Base-by-base conservation (phyloP, 2,329 filamentous ascomycete species). In the Berkeleyomyces basicola region DNA sequence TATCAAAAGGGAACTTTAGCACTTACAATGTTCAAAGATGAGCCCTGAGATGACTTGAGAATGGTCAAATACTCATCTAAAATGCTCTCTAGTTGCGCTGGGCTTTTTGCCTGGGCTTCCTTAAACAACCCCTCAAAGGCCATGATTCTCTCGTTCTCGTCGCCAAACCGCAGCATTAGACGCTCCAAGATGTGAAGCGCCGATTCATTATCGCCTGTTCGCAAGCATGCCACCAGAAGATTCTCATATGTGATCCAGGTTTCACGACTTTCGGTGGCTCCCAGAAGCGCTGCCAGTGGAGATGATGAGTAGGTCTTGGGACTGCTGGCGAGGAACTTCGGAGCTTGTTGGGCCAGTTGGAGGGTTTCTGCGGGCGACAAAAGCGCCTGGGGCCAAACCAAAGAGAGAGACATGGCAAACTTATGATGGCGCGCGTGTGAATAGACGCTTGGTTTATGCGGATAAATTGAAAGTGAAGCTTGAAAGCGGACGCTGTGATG, bases 241-340 rank as follows among this genome's bases (percentile, higher is more conserved):
- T 95, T 93, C 75, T 97, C 92, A 73, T 93, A 88, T 51, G 82
- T 83, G 14, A 81, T 81, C 90, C 92, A 97, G 70, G 88, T 79
- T 67, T 95, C 90, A 62, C 87, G 79, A 0, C 84, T 85, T 71
- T 96, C 91, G 39, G 79, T 72, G 1, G 79, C 73, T 0, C 79
- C 76, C 68, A 83, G 78, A 3, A 85, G 71, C 7, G 79, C 79
- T 36, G 71, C 69, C 7, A 85, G 68, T 2, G 79, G 75, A 40
- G 81, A 82, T n/a, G 77, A 74, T 4, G 79, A 80, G 64, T 81
- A 76, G 42, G 77, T 75, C 66, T 78, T 79, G 5, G 79, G 77
- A 53, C 79, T 79, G 68, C 73, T 80, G 66, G 74, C 73, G 64
- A 85, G 74, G 65, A 85, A 76, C 60, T 69, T 69, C 1, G 82